Conservation (phyloP, 345 rosid genomes). For the Salix suchowensis region DNA sequence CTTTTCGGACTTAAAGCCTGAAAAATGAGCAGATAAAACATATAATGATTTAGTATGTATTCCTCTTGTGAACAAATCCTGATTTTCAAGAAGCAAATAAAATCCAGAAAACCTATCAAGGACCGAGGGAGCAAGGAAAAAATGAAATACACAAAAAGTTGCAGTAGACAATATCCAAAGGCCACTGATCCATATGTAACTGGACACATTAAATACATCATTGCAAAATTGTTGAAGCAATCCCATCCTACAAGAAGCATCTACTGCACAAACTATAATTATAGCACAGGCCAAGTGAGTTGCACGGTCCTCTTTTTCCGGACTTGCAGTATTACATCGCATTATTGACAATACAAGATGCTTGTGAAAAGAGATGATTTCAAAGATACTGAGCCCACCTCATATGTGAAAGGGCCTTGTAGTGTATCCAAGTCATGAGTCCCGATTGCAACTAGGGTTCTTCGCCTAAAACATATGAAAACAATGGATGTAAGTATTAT, state of each 20-base stretch:
- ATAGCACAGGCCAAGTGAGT: not conserved
- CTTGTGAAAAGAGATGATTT: not conserved
- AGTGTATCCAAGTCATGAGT: slow-evolving; percentile 93
- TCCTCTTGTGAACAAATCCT: not conserved
- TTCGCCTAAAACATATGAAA: slow-evolving; percentile 46
- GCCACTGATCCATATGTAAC: not conserved
- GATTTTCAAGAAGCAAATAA: not conserved
- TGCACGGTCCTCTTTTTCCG: not conserved
- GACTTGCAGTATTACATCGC: not conserved
- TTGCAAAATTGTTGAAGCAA: not conserved
- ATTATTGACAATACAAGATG: not conserved
- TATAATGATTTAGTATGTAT: not conserved
- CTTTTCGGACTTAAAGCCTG: slow-evolving; percentile 74
- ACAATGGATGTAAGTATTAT: not conserved
- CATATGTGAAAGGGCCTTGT: slow-evolving; percentile 87
- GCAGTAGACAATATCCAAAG: not conserved
- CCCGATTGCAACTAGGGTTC: slow-evolving; percentile 88
- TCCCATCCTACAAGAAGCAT: not conserved
- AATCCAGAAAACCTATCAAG: not conserved
- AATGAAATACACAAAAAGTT: not conserved
- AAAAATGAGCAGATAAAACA: slow-evolving; percentile 10
- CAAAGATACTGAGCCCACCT: slow-evolving; percentile 42
- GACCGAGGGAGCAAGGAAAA: too few relatives aligned
- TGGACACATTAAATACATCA: not conserved
- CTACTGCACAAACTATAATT: not conserved